Conservation (phyloP, 148 eudicot species). For the Talinum fruticosum region DNA sequence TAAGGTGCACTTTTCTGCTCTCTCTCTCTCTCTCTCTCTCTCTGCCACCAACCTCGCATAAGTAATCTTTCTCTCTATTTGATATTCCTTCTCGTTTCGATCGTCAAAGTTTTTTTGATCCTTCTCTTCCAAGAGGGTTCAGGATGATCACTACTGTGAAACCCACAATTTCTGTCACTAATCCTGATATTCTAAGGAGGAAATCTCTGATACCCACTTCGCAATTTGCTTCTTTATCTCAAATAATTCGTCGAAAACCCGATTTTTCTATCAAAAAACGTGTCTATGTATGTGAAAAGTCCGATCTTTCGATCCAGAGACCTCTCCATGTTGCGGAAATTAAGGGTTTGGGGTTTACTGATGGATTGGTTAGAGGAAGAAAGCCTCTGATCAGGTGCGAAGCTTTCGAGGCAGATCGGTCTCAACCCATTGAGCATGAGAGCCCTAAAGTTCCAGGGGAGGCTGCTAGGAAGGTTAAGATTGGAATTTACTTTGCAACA, state of each 20-base stretch:
- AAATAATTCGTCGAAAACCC: constrained; percentile 28
- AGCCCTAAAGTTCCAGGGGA: constrained; percentile 28
- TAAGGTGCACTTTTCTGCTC: background rate
- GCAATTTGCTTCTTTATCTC: constrained; percentile 28
- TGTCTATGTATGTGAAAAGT: constrained; percentile 35
- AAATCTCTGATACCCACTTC: constrained; percentile 35
- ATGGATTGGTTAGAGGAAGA: constrained; percentile 22
- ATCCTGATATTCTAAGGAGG: constrained; percentile 40
- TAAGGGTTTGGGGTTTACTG: constrained; percentile 30
- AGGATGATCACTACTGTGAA: constrained; percentile 65
- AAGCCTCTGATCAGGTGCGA: constrained; percentile 46
- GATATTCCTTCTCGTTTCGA: background rate
- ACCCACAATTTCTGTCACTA: constrained; percentile 37
- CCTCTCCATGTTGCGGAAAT: constrained; percentile 43
- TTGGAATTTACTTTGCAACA: constrained; percentile 80
- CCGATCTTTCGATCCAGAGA: constrained; percentile 38
- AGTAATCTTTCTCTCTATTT: background rate
- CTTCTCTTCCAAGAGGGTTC: background rate
- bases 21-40: background rate
- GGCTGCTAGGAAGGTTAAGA: constrained; percentile 69
- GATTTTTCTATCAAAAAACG: constrained; percentile 40
- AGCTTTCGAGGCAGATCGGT: constrained; percentile 76
- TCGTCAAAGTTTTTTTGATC: constrained; percentile 24
- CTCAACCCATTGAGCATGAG: constrained; percentile 40
- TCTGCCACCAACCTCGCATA: background rate